Evolutionary conservation across 495 filamentous ascomycete species (phyloP), one percentile per base, ranked within the genome.

Genomic region (Daldinia loculata): DNA sequence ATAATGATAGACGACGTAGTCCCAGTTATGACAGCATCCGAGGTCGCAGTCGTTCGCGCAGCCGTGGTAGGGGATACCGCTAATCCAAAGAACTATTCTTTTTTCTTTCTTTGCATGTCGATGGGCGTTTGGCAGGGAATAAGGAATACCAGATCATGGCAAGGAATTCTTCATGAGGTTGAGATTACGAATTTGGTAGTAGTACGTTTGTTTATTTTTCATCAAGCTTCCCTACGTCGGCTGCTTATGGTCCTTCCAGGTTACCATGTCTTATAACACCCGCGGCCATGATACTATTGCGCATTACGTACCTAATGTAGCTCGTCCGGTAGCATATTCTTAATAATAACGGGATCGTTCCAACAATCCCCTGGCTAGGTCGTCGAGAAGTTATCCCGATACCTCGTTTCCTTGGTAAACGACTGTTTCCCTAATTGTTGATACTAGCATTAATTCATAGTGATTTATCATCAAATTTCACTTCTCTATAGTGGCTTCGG

Each of bases 1-100:
- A 83, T 27, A 80, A 77, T 59, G 79, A 82, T 6, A 67, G 86
- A 60, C 80, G 86, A 61, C 82, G 90, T 67, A 92, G 74, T 36
- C 72, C 55, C 41, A 75, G 74, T 24, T 72, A 74, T 52, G 73
- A 71, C 19, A 74, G 69, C 38, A 36, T 74, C 27, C 74, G 61
- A 58, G 74, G 51, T 17, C 77, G 66, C 50, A 78, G 69, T 66
- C 75, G 58, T 55, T 76, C 63, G 51, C 76, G 63, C 41, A 77
- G 65, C 52, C 70, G 61, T 26, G 75, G 71, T 19, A 76, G 74
- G n/a, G 41, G 58, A 15, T 63, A 76, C 48, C 74, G 74, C 17
- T 75, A 66, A 69, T 29, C 26, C 19, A n/a, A 39, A 45, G 15
- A 48, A 22, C 2, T n/a, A 8, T 14, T 34, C 15, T 27, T 29